Conservation (phyloP, 2,329 filamentous ascomycete species). For the Myriosclerotinia curreyana region DNA sequence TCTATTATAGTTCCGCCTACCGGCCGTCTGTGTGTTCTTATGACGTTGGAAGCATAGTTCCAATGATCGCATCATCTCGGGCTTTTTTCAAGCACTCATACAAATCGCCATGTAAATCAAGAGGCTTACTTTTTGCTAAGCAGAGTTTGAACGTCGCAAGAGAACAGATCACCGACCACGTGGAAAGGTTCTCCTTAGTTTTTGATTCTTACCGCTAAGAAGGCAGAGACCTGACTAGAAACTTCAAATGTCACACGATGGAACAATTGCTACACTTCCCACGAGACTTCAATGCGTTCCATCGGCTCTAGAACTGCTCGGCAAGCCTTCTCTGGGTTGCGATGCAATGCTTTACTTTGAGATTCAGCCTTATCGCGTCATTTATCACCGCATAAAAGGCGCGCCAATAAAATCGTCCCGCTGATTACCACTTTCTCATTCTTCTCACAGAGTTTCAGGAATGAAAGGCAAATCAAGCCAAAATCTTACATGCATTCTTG, state of each 20-base stretch:
- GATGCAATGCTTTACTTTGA: neutral
- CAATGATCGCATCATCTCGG: neutral
- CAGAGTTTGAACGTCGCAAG: neutral
- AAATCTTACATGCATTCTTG: neutral
- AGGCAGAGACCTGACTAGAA: neutral
- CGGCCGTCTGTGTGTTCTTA: neutral
- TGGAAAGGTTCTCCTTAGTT: neutral
- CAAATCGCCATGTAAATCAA: neutral
- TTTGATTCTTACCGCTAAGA: neutral
- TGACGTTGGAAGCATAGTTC: neutral
- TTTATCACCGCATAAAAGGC: neutral
- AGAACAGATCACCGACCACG: neutral
- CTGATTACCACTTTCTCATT: neutral
- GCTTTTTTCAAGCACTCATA: neutral
- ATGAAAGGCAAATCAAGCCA: neutral
- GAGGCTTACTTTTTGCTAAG: neutral
- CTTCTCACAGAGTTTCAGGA: neutral
- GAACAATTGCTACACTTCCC: neutral
- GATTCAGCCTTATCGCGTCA: constrained; percentile 5
- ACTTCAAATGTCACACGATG: neutral
- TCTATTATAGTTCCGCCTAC: too few species aligned
- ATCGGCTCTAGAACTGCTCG: neutral
- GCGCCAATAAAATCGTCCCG: neutral
- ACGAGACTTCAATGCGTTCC: neutral
- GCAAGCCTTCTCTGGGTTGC: too few species aligned